Conservation (phyloP, 257 asterid species). For the Rubia yunnanensis region DNA sequence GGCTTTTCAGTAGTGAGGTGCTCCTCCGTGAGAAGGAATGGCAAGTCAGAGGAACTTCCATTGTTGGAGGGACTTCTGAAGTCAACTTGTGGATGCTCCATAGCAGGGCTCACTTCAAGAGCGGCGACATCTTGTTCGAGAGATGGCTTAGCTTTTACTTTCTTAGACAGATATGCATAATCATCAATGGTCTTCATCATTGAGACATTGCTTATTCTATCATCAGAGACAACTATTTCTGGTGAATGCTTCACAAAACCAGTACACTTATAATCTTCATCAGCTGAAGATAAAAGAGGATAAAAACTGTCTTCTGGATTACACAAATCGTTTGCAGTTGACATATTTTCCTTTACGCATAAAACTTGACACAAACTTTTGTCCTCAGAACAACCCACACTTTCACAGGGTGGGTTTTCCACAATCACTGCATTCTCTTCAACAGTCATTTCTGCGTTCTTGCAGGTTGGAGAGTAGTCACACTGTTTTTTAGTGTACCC, state of each 20-base stretch:
- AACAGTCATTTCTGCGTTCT: slow-evolving; percentile 10
- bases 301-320: slow-evolving; percentile 1
- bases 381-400: slow-evolving; percentile 7
- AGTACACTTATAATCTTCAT: slow-evolving; percentile 3
- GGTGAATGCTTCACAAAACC: background rate
- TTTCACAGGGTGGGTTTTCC: slow-evolving; percentile 7
- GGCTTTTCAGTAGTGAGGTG: slow-evolving; percentile 1
- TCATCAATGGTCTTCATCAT: background rate
- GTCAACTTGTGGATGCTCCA: slow-evolving; percentile 3
- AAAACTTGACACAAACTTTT: slow-evolving; percentile 10
- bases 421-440: slow-evolving; percentile 16
- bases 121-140: background rate
- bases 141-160: background rate
- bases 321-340: slow-evolving; percentile 3
- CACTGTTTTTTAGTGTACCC: slow-evolving; percentile 16
- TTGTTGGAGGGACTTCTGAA: background rate
- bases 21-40: background rate
- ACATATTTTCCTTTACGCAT: slow-evolving; percentile 4
- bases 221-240: background rate
- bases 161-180: background rate
- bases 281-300: background rate
- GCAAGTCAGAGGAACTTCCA: slow-evolving; percentile 7
- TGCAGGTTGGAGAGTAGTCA: slow-evolving; percentile 8
- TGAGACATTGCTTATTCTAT: background rate
- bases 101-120: background rate